phyloP scores from a whole-genome alignment of 305 asterid genomes.

The Nicotiana rustica region DNA sequence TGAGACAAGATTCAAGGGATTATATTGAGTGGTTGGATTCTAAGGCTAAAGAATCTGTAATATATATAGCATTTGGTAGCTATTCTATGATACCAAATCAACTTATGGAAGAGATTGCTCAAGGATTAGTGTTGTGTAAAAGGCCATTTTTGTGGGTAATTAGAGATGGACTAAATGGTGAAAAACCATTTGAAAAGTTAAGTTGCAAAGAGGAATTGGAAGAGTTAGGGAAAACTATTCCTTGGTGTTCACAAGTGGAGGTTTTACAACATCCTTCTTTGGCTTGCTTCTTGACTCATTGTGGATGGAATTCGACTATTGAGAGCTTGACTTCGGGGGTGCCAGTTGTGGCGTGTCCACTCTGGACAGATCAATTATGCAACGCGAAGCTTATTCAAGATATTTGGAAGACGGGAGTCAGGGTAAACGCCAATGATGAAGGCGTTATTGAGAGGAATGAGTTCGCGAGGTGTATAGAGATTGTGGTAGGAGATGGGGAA shows the following conservation, averaged over 20 bases:
- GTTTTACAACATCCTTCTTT: slow-evolving; percentile 45
- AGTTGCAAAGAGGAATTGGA: slow-evolving; percentile 42
- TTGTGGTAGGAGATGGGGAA: slow-evolving; percentile 49
- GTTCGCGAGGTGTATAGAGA: slow-evolving; percentile 48
- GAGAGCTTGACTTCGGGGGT: slow-evolving; percentile 56
- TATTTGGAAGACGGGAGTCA: slow-evolving; percentile 57
- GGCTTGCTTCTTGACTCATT: slow-evolving; percentile 50
- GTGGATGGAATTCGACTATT: slow-evolving; percentile 58
- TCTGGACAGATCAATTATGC: slow-evolving; percentile 53
- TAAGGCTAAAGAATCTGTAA: slow-evolving; percentile 41
- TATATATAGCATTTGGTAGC: slow-evolving; percentile 65
- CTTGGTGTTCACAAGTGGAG: slow-evolving; percentile 59
- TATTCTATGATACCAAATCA: slow-evolving; percentile 38
- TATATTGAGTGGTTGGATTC: slow-evolving; percentile 45
- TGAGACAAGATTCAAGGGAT: not conserved
- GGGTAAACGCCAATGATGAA: slow-evolving; percentile 38
- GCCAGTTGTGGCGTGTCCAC: slow-evolving; percentile 53
- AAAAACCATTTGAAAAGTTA: not conserved
- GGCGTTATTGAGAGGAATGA: slow-evolving; percentile 49
- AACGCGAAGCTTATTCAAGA: slow-evolving; percentile 58
- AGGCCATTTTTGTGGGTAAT: slow-evolving; percentile 52
- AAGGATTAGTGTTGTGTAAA: slow-evolving; percentile 37
- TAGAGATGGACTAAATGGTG: slow-evolving; percentile 32
- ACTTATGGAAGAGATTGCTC: slow-evolving; percentile 55
- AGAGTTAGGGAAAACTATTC: slow-evolving; percentile 48